Percentiles rank a stretch among this genome's conserved stretches.
Conservation (phyloP, 495 filamentous ascomycete species). For the Penicillium cinerascens region DNA sequence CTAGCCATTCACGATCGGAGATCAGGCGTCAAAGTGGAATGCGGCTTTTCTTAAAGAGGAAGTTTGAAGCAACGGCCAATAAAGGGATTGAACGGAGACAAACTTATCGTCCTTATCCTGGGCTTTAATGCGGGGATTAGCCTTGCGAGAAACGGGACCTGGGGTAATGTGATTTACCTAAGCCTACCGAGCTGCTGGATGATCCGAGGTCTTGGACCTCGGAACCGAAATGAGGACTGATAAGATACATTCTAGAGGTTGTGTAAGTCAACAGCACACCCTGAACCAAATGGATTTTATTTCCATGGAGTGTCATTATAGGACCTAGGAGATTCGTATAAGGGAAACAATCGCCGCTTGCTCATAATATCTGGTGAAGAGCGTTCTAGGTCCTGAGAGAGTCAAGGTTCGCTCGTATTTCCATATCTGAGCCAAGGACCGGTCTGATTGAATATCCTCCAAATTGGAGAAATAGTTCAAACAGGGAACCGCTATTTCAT, state of each 20-base stretch:
- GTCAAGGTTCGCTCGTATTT: not conserved
- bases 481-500: not conserved
- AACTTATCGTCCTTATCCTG: slow-evolving; percentile 9
- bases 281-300: not conserved
- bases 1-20: slow-evolving; percentile 14
- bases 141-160: not conserved
- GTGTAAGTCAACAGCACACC: too few relatives aligned
- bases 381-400: not conserved
- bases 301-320: not conserved
- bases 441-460: not conserved
- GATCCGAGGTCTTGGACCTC: not conserved
- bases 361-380: not conserved
- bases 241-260: not conserved
- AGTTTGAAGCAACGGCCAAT: slow-evolving; percentile 25
- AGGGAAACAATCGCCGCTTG: not conserved
- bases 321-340: not conserved
- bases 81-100: not conserved
- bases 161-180: slow-evolving; percentile 9
- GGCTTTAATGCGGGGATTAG: slow-evolving; percentile 5
- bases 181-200: not conserved
- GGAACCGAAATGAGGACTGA: not conserved
- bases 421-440: not conserved
- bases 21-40: not conserved
- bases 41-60: slow-evolving; percentile 15
- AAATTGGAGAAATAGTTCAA: not conserved